Evolutionary conservation across 345 rosid species (phyloP), one percentile per base, ranked within the genome.

Genomic region (Corchorus olitorius): DNA sequence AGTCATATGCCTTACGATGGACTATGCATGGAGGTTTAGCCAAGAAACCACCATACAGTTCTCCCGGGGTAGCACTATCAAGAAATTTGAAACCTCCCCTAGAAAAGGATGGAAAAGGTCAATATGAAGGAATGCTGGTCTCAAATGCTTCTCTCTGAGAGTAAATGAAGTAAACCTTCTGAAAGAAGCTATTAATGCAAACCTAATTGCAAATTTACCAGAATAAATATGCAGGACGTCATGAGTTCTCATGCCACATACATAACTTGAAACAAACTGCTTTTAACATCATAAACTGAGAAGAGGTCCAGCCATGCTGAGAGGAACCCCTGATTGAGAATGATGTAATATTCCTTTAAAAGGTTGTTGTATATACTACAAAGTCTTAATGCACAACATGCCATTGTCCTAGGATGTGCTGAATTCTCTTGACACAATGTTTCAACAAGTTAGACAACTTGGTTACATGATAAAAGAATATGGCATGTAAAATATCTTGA

Each of bases 71-170:
- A 45, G 79, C 80, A 76, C 82, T 63, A 69, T 82, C 83, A 53
- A 37, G n/a, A 78, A 83, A 72, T 77, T 79, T 77, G 78, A 89
- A 89, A 61, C 83, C 77, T 49, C 94, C 97, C 61, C 94, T 92
- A 81, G 53, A 60, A 76, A 75, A 78, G 53, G 35, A 64, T 16
- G 73, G 63, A 79, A 69, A 82, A 78, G 55, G 76, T 49, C 46
- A 79, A 76, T 4, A 61, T 11, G 43, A 9, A 76, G 76, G 64
- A 72, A 74, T 19, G 62, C 41, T 58, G 76, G 64, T 60, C 63
- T 16, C 45, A 54, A 33, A 54, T 67, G 63, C 58, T 60, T 60
- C 72, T 63, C 62, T 76, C 66, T 74, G 7, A 16, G 22, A 17
- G 14, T 19, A 37, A 49, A 75, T 46, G 10, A 74, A 37, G 13